Evolutionary conservation across 192 early-diverging fungal genomes (phyloP).

Genomic region (Glomus cerebriforme): DNA sequence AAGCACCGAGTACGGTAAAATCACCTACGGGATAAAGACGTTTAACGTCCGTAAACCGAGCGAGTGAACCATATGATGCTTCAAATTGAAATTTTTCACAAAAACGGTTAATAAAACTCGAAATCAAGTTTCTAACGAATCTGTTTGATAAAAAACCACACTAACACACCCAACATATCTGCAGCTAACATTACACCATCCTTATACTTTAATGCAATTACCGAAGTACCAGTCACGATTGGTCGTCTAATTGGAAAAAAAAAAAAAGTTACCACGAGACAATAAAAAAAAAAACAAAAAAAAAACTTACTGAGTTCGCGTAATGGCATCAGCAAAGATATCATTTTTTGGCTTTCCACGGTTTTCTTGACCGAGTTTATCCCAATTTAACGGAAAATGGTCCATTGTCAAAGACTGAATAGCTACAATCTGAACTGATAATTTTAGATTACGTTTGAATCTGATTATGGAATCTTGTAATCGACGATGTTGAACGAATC

Average conservation of each 20-base stretch:
- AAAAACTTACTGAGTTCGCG: not conserved
- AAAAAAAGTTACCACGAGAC: not conserved
- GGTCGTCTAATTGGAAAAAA: constrained; percentile 57
- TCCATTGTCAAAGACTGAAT: no score
- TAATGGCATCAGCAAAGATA: not conserved
- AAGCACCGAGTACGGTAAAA: constrained; percentile 84
- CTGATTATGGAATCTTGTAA: no score
- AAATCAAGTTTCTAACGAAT: no score
- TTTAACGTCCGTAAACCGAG: constrained; percentile 89
- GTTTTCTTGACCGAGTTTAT: no score
- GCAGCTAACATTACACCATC: constrained; percentile 97
- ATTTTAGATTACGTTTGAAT: no score
- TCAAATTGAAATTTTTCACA: not conserved
- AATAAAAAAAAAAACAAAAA: not conserved
- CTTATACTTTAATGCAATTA: constrained; percentile 93
- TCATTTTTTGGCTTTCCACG: no score
- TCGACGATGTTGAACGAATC: no score
- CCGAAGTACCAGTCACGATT: constrained; percentile 91
- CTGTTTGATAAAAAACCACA: not conserved
- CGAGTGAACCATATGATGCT: constrained; percentile 93
- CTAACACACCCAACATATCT: constrained; percentile 75
- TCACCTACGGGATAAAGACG: constrained; percentile 80
- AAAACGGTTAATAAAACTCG: no score
- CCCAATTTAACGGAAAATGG: no score
- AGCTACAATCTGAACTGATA: no score